A percentile compares a stretch with the other conserved stretches of the same genome.
phyloP scores from a whole-genome alignment of 2,329 filamentous ascomycete species.

The Pseudogymnoascus pannorum region DNA sequence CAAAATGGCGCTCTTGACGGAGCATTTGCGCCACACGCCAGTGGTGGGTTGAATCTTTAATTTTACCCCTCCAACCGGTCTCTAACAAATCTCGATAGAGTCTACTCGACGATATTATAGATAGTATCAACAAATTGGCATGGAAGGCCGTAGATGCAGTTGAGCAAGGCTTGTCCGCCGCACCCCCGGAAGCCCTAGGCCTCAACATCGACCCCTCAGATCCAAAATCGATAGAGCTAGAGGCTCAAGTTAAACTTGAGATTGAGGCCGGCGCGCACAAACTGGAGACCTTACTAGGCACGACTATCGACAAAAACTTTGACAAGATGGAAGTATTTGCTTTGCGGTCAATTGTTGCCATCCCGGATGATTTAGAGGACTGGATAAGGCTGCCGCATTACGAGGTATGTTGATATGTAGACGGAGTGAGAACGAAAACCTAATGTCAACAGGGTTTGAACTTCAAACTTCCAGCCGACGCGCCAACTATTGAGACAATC shows the following conservation, averaged over 20 bases:
- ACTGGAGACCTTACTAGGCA: slow-evolving; percentile 73
- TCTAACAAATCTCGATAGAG: slow-evolving; percentile 45
- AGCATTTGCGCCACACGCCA: slow-evolving; percentile 92
- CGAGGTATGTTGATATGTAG: slow-evolving; percentile 42
- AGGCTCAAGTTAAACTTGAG: slow-evolving; percentile 54
- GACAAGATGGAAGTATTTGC: slow-evolving; percentile 86
- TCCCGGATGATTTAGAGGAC: slow-evolving; percentile 62
- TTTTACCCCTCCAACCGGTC: slow-evolving; percentile 13
- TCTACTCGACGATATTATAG: slow-evolving; percentile 96
- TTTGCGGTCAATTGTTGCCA: slow-evolving; percentile 73
- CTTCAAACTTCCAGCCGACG: slow-evolving; percentile 27
- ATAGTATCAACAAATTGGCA: slow-evolving; percentile 87
- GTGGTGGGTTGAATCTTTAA: slow-evolving; percentile 52
- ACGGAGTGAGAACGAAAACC: background rate
- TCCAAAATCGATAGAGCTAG: slow-evolving; percentile 32
- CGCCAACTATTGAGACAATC: slow-evolving; percentile 60
- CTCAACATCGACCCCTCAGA: slow-evolving; percentile 52
- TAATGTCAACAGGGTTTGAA: slow-evolving; percentile 20
- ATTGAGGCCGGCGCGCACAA: slow-evolving; percentile 85
- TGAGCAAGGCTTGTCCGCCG: slow-evolving; percentile 70
- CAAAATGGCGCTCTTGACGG: slow-evolving; percentile 67
- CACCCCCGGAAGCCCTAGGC: slow-evolving; percentile 70
- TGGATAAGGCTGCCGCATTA: slow-evolving; percentile 86
- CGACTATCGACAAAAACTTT: slow-evolving; percentile 76
- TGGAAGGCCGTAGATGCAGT: slow-evolving; percentile 84